A percentile compares a stretch with the other conserved stretches of the same genome.
Conservation (phyloP, 257 asterid genomes). For the Handroanthus guayacan region DNA sequence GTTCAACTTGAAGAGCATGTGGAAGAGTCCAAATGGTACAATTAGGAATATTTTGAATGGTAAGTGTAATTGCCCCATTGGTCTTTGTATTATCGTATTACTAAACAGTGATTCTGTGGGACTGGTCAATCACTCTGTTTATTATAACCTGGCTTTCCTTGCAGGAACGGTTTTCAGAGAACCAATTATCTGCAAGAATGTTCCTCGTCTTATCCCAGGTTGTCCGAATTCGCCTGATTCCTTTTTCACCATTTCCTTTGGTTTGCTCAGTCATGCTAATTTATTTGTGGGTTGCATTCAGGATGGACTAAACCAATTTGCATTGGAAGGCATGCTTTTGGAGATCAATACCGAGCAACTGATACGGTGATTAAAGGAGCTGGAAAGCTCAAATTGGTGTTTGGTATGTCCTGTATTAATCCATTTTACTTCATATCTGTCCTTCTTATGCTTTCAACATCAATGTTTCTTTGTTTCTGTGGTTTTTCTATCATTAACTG, state of each 20-base stretch:
- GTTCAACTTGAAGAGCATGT: constrained; percentile 84
- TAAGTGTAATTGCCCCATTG: constrained; percentile 35
- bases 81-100: not conserved
- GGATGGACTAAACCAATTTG: constrained; percentile 99
- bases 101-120: not conserved
- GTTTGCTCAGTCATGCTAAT: constrained; percentile 23
- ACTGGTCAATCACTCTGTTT: not conserved
- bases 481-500: constrained; percentile 8
- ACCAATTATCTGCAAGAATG: constrained; percentile 92
- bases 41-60: constrained; percentile 98
- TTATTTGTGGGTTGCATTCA: constrained; percentile 40
- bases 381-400: constrained; percentile 93
- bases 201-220: constrained; percentile 97
- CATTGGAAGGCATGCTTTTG: constrained; percentile 99
- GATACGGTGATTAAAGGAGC: constrained; percentile 93
- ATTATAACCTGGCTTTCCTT: constrained; percentile 25
- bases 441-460: constrained; percentile 23
- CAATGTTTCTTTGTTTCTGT: not conserved
- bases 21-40: constrained; percentile 99
- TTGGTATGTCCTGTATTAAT: constrained; percentile 59
- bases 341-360: constrained; percentile 97
- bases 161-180: constrained; percentile 98
- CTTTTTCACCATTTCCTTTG: constrained; percentile 14
- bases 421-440: not conserved
- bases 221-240: not conserved